Conservation (phyloP, 1,284 basidiomycete species). For the Sporisorium scitamineum region DNA sequence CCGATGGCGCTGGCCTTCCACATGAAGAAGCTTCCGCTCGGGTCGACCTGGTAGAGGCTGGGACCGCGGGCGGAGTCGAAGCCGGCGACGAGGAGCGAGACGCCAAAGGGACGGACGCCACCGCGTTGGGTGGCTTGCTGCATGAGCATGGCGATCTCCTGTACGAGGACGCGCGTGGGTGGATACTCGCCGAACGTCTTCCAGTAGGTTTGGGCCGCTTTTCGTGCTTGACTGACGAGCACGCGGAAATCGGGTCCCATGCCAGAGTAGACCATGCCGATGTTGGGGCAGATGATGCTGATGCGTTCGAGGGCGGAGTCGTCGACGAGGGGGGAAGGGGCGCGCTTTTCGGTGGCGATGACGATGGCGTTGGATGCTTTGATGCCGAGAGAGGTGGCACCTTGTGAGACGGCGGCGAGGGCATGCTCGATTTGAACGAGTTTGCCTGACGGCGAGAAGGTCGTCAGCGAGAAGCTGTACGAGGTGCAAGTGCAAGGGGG, state of each 20-base stretch:
- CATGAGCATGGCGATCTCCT: conserved; percentile 97
- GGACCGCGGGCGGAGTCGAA: conserved; percentile 93
- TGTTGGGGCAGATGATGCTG: conserved; percentile 95
- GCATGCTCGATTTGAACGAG: conserved; percentile 94
- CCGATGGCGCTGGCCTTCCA: conserved; percentile 99
- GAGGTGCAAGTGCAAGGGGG: conserved; percentile 7
- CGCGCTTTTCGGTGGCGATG: conserved; percentile 99
- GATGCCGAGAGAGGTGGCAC: conserved; percentile 96
- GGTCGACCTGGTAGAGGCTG: conserved; percentile 96
- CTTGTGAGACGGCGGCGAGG: conserved; percentile 85
- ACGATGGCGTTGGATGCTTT: conserved; percentile 99
- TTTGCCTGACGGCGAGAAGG: conserved; percentile 98
- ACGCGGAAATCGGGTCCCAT: conserved; percentile 99
- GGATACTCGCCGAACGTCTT: conserved; percentile 99
- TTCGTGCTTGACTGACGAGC: conserved; percentile 90
- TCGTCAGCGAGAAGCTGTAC: conserved; percentile 94
- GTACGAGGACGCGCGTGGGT: conserved; percentile 94
- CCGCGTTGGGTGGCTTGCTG: conserved; percentile 99
- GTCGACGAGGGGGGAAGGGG: conserved; percentile 95
- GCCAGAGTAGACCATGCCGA: conserved; percentile 94
- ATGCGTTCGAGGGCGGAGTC: conserved; percentile 96
- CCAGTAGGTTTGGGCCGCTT: conserved; percentile 99
- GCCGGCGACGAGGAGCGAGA: conserved; percentile 94
- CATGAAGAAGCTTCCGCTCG: conserved; percentile 91
- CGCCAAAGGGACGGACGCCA: conserved; percentile 97